Conservation (phyloP, 2,329 filamentous ascomycete genomes). For the Akanthomyces muscarius region DNA sequence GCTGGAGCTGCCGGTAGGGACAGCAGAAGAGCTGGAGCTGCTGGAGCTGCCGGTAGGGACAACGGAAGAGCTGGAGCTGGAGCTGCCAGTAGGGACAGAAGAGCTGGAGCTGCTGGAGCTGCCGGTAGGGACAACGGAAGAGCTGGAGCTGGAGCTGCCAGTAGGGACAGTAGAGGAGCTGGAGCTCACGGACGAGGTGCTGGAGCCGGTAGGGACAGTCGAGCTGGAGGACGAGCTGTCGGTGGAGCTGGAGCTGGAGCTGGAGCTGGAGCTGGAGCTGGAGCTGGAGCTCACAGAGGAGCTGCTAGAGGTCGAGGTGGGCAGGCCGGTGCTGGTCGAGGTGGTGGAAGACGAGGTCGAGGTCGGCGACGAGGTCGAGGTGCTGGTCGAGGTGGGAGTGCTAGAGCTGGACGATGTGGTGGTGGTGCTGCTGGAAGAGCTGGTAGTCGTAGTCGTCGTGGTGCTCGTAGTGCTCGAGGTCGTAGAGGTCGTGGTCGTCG, state of each 20-base stretch:
- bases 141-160: neutral
- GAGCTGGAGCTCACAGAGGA: neutral
- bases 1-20: neutral
- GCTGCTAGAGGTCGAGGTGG: neutral
- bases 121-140: neutral
- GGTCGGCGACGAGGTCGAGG: neutral
- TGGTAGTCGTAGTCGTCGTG: constrained; percentile 7
- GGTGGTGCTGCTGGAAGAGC: constrained; percentile 8
- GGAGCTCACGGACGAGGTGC: neutral
- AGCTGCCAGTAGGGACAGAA: constrained; percentile 12
- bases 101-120: no score
- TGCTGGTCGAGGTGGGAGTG: constrained; percentile 12
- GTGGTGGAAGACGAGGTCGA: neutral
- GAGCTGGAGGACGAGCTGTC: neutral
- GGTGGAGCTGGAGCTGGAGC: neutral
- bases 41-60: neutral
- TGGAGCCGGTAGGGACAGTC: neutral
- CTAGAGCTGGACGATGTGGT: constrained; percentile 18
- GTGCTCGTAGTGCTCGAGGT: constrained; percentile 8
- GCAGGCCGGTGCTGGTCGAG: neutral
- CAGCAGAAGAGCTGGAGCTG: neutral
- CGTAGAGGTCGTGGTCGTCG: constrained; percentile 21
- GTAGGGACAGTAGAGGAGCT: neutral
- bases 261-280: neutral
- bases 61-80: neutral